A percentile compares a stretch with the other conserved stretches of the same genome.
These are phyloP conservation scores for Exserohilum rostratum DNA, from an alignment of 2,329 filamentous ascomycete species.

Conservation along the genomic window DNA sequence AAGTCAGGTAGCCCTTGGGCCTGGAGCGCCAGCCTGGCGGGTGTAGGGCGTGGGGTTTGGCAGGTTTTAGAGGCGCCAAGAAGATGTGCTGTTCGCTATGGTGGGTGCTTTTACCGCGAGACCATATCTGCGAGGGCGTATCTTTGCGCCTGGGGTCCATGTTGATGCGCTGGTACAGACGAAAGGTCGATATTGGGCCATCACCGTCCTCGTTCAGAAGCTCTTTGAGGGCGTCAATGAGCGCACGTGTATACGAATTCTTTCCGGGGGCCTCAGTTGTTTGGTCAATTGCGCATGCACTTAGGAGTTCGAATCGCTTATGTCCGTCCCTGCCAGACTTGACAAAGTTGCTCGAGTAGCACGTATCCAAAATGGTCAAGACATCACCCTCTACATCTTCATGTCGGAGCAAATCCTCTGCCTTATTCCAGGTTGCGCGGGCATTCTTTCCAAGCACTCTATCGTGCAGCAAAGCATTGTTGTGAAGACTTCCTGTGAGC, in stretches of 20 bases:
- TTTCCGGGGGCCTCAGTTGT: slow-evolving; percentile 38
- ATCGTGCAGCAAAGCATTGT: slow-evolving; percentile 12
- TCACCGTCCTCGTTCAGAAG: slow-evolving; percentile 27
- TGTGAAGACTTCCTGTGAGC: slow-evolving; percentile 25
- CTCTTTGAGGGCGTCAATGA: slow-evolving; percentile 39
- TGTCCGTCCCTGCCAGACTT: slow-evolving; percentile 34
- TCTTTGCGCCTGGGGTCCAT: slow-evolving; percentile 32
- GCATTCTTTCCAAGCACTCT: slow-evolving; percentile 34
- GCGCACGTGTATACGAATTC: slow-evolving; percentile 43
- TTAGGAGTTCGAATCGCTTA: slow-evolving; percentile 43
- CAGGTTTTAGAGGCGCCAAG: slow-evolving; percentile 34
- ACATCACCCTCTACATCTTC: slow-evolving; percentile 44
- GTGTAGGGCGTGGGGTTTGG: slow-evolving; percentile 7
- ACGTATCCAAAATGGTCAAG: slow-evolving; percentile 48
- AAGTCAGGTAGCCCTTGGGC: slow-evolving; percentile 37
- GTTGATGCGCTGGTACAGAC: slow-evolving; percentile 36
- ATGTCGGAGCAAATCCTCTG: slow-evolving; percentile 35
- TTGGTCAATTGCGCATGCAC: slow-evolving; percentile 35
- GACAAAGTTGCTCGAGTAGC: slow-evolving; percentile 45
- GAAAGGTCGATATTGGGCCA: slow-evolving; percentile 39
- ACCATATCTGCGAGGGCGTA: slow-evolving; percentile 38
- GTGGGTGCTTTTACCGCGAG: slow-evolving; percentile 18
- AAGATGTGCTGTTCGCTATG: slow-evolving; percentile 40
- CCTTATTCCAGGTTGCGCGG: slow-evolving; percentile 44
- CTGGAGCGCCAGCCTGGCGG: slow-evolving; percentile 5